These are phyloP conservation scores for Periconia macrospinosa DNA, from an alignment of 2,329 filamentous ascomycete species.

Conservation along the genomic window DNA sequence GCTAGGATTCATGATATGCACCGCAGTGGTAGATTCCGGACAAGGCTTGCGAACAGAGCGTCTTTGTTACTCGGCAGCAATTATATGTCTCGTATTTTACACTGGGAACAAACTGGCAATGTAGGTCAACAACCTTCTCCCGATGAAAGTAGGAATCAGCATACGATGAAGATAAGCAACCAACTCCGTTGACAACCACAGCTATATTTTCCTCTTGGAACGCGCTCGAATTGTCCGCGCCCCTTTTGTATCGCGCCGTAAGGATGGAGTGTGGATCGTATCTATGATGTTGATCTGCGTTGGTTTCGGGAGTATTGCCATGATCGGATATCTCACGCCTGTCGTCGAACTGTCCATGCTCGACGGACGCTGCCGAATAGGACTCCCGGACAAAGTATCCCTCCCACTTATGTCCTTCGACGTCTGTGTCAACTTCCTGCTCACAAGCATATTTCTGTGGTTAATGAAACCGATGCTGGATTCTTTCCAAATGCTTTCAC, in stretches of 20 bases:
- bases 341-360: constrained; percentile 28
- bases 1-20: constrained; percentile 16
- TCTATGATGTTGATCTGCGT: constrained; percentile 26
- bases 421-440: constrained; percentile 36
- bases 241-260: constrained; percentile 26
- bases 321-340: constrained; percentile 31
- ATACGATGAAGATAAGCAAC: no score
- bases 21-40: constrained; percentile 28
- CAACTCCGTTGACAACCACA: constrained; percentile 2
- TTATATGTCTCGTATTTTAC: constrained; percentile 44
- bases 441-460: constrained; percentile 40
- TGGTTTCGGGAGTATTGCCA: constrained; percentile 30
- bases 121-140: constrained; percentile 7
- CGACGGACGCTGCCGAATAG: constrained; percentile 41
- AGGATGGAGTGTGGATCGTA: constrained; percentile 36
- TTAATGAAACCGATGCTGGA: constrained; percentile 31
- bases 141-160: not conserved
- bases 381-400: constrained; percentile 35
- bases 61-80: constrained; percentile 35
- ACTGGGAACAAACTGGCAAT: constrained; percentile 36
- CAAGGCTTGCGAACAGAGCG: constrained; percentile 24
- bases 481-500: constrained; percentile 11
- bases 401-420: constrained; percentile 41
- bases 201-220: constrained; percentile 45
- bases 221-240: constrained; percentile 39